These are phyloP conservation scores for Saccharomycopsis fibuligera DNA, from an alignment of 805 yeast species.

Conservation along the genomic window DNA sequence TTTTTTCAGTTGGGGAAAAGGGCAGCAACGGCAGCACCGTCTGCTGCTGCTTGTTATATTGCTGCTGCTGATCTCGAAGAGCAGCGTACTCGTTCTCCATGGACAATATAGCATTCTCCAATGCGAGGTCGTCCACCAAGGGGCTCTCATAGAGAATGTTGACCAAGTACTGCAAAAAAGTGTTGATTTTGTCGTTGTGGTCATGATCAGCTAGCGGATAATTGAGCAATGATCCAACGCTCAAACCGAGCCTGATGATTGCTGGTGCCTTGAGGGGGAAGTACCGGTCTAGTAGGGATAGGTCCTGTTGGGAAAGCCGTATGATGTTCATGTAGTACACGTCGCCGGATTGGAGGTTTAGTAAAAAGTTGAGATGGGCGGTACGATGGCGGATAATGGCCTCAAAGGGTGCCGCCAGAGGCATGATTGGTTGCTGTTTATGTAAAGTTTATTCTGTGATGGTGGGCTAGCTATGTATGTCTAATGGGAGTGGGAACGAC, in stretches of 20 bases:
- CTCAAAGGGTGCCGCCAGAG: too few species aligned
- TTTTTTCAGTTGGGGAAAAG: too few species aligned
- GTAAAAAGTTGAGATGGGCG: not conserved
- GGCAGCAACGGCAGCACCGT: too few species aligned
- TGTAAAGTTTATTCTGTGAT: too few species aligned
- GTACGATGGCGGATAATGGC: too few species aligned
- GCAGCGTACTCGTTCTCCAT: not conserved
- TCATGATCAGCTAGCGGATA: slow-evolving; percentile 3
- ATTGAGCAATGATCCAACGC: slow-evolving; percentile 13
- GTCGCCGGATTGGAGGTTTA: slow-evolving; percentile 4
- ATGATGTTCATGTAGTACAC: slow-evolving; percentile 9
- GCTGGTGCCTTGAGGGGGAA: slow-evolving; percentile 6
- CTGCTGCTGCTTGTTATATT: too few species aligned
- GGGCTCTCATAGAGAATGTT: not conserved
- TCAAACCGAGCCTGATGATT: slow-evolving; percentile 11
- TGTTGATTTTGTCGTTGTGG: slow-evolving; percentile 1
- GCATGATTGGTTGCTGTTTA: too few species aligned
- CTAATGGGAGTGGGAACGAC: too few species aligned
- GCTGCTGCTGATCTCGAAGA: too few species aligned
- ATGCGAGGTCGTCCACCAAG: not conserved
- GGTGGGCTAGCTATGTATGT: too few species aligned
- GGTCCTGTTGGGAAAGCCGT: not conserved
- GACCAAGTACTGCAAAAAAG: slow-evolving; percentile 3
- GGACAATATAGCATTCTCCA: not conserved
- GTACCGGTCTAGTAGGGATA: not conserved